Conservation (phyloP, 1,284 basidiomycete species). For the Tilletia indica region DNA sequence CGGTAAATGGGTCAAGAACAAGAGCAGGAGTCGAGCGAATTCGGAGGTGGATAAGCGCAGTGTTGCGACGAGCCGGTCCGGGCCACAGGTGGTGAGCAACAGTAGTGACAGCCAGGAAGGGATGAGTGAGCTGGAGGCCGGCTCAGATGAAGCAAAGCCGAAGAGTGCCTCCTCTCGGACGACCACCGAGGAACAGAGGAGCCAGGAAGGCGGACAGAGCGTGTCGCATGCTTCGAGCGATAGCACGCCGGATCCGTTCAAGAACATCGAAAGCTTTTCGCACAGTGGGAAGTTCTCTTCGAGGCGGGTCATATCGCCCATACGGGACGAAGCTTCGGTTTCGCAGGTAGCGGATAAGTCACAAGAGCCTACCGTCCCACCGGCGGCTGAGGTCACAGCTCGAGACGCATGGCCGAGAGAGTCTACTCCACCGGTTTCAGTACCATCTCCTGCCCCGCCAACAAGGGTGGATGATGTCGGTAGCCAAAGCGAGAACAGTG, state of each 20-base stretch:
- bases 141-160: neutral
- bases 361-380: neutral
- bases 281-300: neutral
- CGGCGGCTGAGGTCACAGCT: neutral
- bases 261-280: slow-evolving; percentile 22
- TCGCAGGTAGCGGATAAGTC: neutral
- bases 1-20: slow-evolving; percentile 34
- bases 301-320: neutral
- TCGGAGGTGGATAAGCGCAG: slow-evolving; percentile 8
- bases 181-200: neutral
- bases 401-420: neutral
- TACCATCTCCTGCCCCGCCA: neutral
- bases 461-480: neutral
- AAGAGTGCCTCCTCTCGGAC: slow-evolving; percentile 2
- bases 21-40: slow-evolving; percentile 9
- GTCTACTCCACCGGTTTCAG: neutral
- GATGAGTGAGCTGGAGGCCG: neutral
- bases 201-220: too few species aligned
- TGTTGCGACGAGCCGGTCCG: neutral
- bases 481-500: neutral
- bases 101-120: neutral
- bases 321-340: too few species aligned
- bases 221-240: neutral
- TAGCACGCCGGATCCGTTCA: slow-evolving; percentile 19
- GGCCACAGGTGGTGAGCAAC: slow-evolving; percentile 3